Evolutionary conservation across 305 asterid genomes (phyloP).

Genomic region (Caryopteris hybrid): DNA sequence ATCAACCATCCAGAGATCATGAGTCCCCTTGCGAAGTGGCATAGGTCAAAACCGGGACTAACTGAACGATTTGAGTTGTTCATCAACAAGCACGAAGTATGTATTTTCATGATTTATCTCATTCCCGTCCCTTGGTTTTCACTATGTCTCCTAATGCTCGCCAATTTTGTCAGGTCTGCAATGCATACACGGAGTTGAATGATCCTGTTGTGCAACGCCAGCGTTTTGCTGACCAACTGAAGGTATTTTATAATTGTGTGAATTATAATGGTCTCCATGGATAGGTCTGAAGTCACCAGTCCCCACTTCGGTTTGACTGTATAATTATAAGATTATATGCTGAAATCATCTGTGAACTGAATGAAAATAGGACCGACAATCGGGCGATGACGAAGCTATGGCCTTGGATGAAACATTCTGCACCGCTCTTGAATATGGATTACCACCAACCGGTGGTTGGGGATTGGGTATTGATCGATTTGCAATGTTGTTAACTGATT

Average conservation of each 20-base stretch:
- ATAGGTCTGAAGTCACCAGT: background rate
- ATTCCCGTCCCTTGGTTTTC: background rate
- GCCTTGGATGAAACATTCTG: constrained; percentile 85
- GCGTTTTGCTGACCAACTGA: constrained; percentile 89
- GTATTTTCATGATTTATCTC: background rate
- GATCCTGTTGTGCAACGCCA: constrained; percentile 93
- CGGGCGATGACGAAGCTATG: constrained; percentile 98
- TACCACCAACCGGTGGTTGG: constrained; percentile 98
- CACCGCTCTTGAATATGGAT: constrained; percentile 87
- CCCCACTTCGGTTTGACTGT: background rate
- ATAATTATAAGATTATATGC: background rate
- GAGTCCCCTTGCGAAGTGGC: constrained; percentile 98
- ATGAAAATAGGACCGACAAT: constrained; percentile 70
- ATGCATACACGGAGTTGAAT: constrained; percentile 92
- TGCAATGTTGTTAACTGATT: constrained; percentile 81
- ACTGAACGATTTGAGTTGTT: constrained; percentile 93
- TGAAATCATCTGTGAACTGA: background rate
- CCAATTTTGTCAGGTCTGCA: constrained; percentile 49
- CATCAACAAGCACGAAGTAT: constrained; percentile 85
- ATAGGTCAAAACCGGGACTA: constrained; percentile 68
- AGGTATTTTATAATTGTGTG: constrained; percentile 41
- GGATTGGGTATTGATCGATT: constrained; percentile 88
- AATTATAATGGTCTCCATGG: background rate
- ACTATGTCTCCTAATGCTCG: background rate
- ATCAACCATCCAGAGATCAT: constrained; percentile 95